Evolutionary conservation across 2,329 filamentous ascomycete genomes (phyloP).

Genomic region (Cadophora sp.): DNA sequence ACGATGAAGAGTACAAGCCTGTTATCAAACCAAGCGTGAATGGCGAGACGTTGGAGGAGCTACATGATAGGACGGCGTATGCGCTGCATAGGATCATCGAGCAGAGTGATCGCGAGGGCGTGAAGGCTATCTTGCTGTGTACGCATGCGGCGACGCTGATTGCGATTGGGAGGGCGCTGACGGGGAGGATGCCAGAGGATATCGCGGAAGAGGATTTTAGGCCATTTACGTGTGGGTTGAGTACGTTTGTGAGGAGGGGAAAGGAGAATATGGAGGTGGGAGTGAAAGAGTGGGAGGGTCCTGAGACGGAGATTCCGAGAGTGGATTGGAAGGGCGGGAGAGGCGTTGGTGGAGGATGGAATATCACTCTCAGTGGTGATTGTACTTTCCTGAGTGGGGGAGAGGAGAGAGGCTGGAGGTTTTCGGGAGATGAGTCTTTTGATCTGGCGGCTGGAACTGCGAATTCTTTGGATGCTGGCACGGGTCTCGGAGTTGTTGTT

Average conservation of each 20-base stretch:
- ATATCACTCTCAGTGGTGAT: constrained; percentile 80
- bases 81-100: constrained; percentile 74
- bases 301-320: constrained; percentile 47
- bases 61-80: constrained; percentile 81
- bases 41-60: constrained; percentile 79
- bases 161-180: constrained; percentile 81
- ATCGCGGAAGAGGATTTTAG: constrained; percentile 79
- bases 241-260: constrained; percentile 64
- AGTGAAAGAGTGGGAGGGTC: constrained; percentile 49
- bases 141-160: constrained; percentile 92
- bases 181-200: constrained; percentile 76
- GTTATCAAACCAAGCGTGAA: constrained; percentile 71
- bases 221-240: constrained; percentile 84
- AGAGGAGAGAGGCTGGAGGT: constrained; percentile 84
- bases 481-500: constrained; percentile 45
- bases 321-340: constrained; percentile 62
- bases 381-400: constrained; percentile 82
- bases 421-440: constrained; percentile 65
- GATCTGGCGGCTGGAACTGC: constrained; percentile 41
- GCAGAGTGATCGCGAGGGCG: constrained; percentile 73
- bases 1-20: constrained; percentile 65
- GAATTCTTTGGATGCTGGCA: constrained; percentile 42
- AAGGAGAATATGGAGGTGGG: constrained; percentile 44
- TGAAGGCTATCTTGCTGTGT: constrained; percentile 77
- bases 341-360: constrained; percentile 80